Evolutionary conservation across 768 basidiomycete species (phyloP).

Genomic region (Tephrocybe sp.): DNA sequence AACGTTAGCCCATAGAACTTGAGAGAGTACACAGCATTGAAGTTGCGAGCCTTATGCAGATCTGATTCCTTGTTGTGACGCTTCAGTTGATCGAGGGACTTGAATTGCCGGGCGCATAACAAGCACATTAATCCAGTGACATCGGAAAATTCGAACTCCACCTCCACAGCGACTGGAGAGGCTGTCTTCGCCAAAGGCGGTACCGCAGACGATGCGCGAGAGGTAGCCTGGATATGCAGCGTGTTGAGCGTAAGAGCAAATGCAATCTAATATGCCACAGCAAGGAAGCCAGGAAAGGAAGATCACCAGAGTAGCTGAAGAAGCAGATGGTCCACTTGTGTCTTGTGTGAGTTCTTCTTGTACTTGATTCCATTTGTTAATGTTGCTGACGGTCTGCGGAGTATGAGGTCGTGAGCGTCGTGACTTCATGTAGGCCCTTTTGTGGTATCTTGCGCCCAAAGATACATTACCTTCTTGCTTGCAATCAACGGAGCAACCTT

Average conservation of each 20-base stretch:
- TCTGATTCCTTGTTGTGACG: slow-evolving; percentile 94
- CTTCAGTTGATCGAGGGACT: slow-evolving; percentile 77
- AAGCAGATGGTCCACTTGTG: slow-evolving; percentile 22
- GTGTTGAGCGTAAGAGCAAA: slow-evolving; percentile 27
- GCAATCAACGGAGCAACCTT: slow-evolving; percentile 82
- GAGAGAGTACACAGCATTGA: slow-evolving; percentile 35
- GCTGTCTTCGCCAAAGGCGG: slow-evolving; percentile 18
- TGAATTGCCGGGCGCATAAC: slow-evolving; percentile 93
- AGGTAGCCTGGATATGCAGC: slow-evolving; percentile 26
- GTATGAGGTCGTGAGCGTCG: slow-evolving; percentile 10
- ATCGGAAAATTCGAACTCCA: slow-evolving; percentile 85
- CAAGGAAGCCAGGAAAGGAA: slow-evolving; percentile 26
- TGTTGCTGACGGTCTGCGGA: slow-evolving; percentile 79
- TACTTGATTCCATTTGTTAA: slow-evolving; percentile 96
- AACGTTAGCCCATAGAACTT: slow-evolving; percentile 30
- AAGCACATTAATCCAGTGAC: slow-evolving; percentile 73
- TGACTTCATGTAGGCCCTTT: background rate
- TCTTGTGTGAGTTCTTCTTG: slow-evolving; percentile 79
- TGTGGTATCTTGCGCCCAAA: background rate
- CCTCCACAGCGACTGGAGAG: slow-evolving; percentile 46
- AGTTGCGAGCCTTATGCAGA: slow-evolving; percentile 83
- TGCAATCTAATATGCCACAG: slow-evolving; percentile 19
- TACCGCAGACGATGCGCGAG: slow-evolving; percentile 18
- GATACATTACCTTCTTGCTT: slow-evolving; percentile 71
- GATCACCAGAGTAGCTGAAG: slow-evolving; percentile 33